Evolutionary conservation across 805 yeast genomes (phyloP), one percentile per base, ranked within the genome.

Genomic region (Sugiyamaella americana): DNA sequence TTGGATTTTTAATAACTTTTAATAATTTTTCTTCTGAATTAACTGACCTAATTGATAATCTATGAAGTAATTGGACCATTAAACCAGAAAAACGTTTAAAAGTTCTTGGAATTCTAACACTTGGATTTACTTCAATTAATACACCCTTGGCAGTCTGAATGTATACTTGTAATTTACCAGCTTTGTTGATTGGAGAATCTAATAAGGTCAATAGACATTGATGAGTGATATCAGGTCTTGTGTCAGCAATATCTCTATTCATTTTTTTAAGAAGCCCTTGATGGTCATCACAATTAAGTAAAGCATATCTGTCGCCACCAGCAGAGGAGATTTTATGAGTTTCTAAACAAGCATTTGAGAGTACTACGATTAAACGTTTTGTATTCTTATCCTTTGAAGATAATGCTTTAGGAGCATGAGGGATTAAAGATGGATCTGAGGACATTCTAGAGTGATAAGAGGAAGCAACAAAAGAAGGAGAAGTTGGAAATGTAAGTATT

Each of bases 151-250:
- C 91, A 10, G 98, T 93, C 58, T 87, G 96, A 49, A 93, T 88
- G 67, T 91, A 93, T 11, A 93, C 98, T 68, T 93, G 98, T 56
- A 93, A 75, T 66, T 80, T 87, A 5, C 98, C 98, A 4, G 97
- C 98, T 68, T 93, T 93, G 71, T 93, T 93, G 59, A 93, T 84
- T 37, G 98, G 98, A n/a, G 96, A 87, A 66, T 93, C 98, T 58
- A 93, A 73, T 54, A 93, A 73, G 2, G 98, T 91, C 66, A 93
- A 74, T 37, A 93, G 77, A 73, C 98, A 93, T 43, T 91, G 98
- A 64, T 93, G 98, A 38, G 98, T 93, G 60, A 93, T 93, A 66
- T 93, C 98, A n/a, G 98, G 98, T 66, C 98, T 80, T 5, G 97
- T 98, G 63, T 93, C 98, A 41, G 95, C 87, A 53, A 93, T 91